Percentiles rank a stretch among this genome's conserved stretches.
These are phyloP conservation scores for Ophiostoma quercus DNA, from an alignment of 2,329 filamentous ascomycete genomes.

Conservation along the genomic window DNA sequence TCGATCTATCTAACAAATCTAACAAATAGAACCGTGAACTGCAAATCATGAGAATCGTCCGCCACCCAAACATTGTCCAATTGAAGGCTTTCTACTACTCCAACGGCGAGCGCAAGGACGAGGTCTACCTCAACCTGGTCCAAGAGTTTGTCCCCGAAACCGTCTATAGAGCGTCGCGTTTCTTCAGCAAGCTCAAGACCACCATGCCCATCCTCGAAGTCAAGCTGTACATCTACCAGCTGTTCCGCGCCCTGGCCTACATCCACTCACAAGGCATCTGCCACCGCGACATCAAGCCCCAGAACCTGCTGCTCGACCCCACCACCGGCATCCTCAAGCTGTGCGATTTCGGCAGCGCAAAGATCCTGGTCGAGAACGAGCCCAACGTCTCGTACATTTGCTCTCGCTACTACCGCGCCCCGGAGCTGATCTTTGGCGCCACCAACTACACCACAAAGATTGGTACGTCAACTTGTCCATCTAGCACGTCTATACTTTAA, in stretches of 20 bases:
- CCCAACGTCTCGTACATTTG: constrained; percentile 99
- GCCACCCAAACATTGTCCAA: constrained; percentile 97
- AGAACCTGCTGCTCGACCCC: constrained; percentile 92
- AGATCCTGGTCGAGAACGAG: constrained; percentile 97
- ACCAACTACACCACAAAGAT: constrained; percentile 99
- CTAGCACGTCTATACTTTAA: background rate
- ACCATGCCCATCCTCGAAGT: constrained; percentile 98
- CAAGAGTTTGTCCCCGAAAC: constrained; percentile 98
- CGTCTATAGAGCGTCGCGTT: constrained; percentile 93
- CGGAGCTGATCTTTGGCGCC: constrained; percentile 95
- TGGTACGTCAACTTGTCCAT: constrained; percentile 54
- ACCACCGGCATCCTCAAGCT: constrained; percentile 89
- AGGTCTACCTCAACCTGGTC: constrained; percentile 96
- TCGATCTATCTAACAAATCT: too few species aligned
- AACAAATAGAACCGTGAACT: constrained; percentile 81
- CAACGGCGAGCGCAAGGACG: constrained; percentile 96
- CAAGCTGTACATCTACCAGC: constrained; percentile 99
- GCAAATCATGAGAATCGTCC: constrained; percentile 99
- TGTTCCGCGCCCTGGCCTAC: constrained; percentile 96
- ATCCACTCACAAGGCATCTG: constrained; percentile 99
- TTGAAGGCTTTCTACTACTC: constrained; percentile 99
- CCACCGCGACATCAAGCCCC: constrained; percentile 97
- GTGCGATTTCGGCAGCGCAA: constrained; percentile 97
- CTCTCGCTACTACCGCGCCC: constrained; percentile 96
- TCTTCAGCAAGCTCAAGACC: constrained; percentile 99